Evolutionary conservation across 805 yeast genomes (phyloP), one percentile per base, ranked within the genome.

Genomic region (Pichia heedii): DNA sequence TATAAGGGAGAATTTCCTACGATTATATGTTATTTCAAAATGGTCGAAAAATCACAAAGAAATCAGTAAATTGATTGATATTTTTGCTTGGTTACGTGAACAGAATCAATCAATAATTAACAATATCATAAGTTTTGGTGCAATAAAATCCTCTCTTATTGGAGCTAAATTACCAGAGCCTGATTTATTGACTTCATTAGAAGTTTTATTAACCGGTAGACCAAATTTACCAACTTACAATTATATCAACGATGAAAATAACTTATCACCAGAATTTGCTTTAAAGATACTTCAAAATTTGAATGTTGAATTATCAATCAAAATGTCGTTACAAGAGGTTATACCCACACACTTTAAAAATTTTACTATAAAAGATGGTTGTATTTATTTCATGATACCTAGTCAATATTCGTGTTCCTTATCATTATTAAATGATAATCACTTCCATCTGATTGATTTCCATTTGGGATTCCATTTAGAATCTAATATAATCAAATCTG

Each of bases 161-260:
- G 84, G 88, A 24, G 97, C 98, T 0, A 89, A 94, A 55, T 65
- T 90, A 42, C 95, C 96, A 5, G 86, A 87, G 60, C 93, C 96
- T 0, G 99, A 93, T 62, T 61, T 93, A 19, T 73, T 79, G 21
- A 89, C 97, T 0, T 86, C 95, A 1, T 66, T 90, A 51, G 94
- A 90, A 57, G 96, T 93, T 0, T 68, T 89, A 43, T 75, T 79
- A 34, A 69, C 75, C 33, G 95, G 95, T 4, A 68, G 82, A 48
- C 96, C 97, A 1, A 78, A 75, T 33, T 68, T 84, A 33, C 80
- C 87, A 3, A 69, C 82, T 0, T 79, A 82, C 56, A 73, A 73
- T 50, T 75, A 77, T 49, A 62, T 81, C 5, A 7, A n/a, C 16
- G 69, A 74, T 15, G 62, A 66, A 12, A 60, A 67, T 32, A 68